Evolutionary conservation across 2,329 filamentous ascomycete genomes (phyloP).

Genomic region (Colletotrichum sojae): DNA sequence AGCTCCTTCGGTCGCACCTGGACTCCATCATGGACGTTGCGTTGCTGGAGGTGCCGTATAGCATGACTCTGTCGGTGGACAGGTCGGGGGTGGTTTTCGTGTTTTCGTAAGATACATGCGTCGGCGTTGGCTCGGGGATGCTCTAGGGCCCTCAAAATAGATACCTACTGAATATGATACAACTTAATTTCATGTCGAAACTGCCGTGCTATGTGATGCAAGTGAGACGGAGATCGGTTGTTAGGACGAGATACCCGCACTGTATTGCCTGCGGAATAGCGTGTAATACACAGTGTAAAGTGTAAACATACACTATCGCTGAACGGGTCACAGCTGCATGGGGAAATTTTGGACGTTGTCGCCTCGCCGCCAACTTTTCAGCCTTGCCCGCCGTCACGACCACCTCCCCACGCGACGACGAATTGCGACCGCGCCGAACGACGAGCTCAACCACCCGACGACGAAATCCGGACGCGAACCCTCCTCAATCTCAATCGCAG

Average conservation of each 20-base stretch:
- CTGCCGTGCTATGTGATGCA: neutral
- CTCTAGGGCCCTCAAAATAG: neutral
- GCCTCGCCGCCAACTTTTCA: slow-evolving; percentile 41
- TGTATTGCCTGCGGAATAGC: neutral
- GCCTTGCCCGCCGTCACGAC: slow-evolving; percentile 31
- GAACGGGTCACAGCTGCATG: slow-evolving; percentile 34
- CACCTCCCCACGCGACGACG: slow-evolving; percentile 14
- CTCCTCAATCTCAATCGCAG: neutral
- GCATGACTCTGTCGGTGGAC: slow-evolving; percentile 93
- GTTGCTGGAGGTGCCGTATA: slow-evolving; percentile 90
- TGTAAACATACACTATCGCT: neutral
- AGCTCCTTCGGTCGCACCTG: slow-evolving; percentile 86
- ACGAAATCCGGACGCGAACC: neutral
- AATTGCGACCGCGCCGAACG: slow-evolving; percentile 11
- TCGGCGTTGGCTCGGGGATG: slow-evolving; percentile 17
- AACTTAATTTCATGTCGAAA: slow-evolving; percentile 1
- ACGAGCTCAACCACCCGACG: neutral
- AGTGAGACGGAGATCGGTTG: neutral
- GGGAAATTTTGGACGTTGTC: slow-evolving; percentile 36
- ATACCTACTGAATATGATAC: slow-evolving; percentile 29
- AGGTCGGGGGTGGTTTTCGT: slow-evolving; percentile 91
- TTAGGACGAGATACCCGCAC: too few relatives aligned
- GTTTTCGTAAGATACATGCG: slow-evolving; percentile 57
- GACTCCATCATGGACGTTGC: slow-evolving; percentile 91
- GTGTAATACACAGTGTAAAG: neutral